Percentiles rank a stretch among this genome's conserved stretches.
Evolutionary conservation across 805 yeast species (phyloP).

Genomic region (Alloascoidea africana): DNA sequence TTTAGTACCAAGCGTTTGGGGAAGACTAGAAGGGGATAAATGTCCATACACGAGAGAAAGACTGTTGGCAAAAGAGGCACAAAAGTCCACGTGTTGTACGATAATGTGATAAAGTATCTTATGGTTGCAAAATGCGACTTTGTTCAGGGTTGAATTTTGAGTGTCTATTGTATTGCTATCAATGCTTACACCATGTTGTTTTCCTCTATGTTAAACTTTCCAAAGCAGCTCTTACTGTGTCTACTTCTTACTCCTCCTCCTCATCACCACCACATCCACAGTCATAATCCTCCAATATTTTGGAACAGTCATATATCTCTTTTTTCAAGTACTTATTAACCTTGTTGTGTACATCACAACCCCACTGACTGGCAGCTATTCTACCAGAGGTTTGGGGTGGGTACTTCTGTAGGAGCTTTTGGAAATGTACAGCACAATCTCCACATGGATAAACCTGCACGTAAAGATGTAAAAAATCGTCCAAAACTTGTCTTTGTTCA

Average conservation of each 20-base stretch:
- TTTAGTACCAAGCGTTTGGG: slow-evolving; percentile 25
- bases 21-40: slow-evolving; percentile 20
- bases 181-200: slow-evolving; percentile 27
- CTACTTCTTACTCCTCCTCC: slow-evolving; percentile 13
- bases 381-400: slow-evolving; percentile 80
- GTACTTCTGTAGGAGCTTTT: slow-evolving; percentile 41
- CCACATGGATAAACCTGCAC: slow-evolving; percentile 95
- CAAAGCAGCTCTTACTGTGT: slow-evolving; percentile 19
- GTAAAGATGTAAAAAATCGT: slow-evolving; percentile 52
- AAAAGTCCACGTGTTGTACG: no score
- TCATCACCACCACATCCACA: slow-evolving; percentile 73
- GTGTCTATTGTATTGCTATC: background rate
- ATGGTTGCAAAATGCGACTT: no score
- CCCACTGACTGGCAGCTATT: slow-evolving; percentile 86
- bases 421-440: slow-evolving; percentile 91
- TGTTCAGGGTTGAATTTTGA: no score
- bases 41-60: slow-evolving; percentile 17
- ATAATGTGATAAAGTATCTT: no score
- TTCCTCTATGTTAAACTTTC: slow-evolving; percentile 26
- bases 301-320: slow-evolving; percentile 68
- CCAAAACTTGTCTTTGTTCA: slow-evolving; percentile 47
- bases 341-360: slow-evolving; percentile 81
- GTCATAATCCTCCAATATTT: slow-evolving; percentile 78
- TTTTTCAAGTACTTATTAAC: slow-evolving; percentile 65
- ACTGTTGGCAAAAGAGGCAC: no score